These are phyloP conservation scores for Tolypocladium nubicola DNA, from an alignment of 2,329 filamentous ascomycete species.

Conservation along the genomic window DNA sequence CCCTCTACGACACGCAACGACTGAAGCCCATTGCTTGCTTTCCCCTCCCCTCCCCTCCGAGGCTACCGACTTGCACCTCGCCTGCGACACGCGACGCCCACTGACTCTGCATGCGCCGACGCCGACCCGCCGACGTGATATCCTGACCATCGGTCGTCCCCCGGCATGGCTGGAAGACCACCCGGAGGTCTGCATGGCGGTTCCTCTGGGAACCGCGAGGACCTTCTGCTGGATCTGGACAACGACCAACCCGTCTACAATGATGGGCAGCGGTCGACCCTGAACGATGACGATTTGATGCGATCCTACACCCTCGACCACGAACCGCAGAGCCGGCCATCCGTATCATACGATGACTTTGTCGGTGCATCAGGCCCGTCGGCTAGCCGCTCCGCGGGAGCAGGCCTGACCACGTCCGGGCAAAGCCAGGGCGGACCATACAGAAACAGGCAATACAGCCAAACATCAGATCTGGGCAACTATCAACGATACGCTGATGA, in stretches of 20 bases:
- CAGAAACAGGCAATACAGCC: slow-evolving; percentile 46
- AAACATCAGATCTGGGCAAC: slow-evolving; percentile 75
- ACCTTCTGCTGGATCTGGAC: slow-evolving; percentile 65
- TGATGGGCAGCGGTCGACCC: slow-evolving; percentile 64
- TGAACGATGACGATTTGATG: slow-evolving; percentile 72
- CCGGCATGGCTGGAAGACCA: slow-evolving; percentile 52
- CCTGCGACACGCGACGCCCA: not conserved
- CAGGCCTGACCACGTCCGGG: slow-evolving; percentile 10
- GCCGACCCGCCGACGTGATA: slow-evolving; percentile 15
- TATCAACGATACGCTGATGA: slow-evolving; percentile 88
- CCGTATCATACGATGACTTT: slow-evolving; percentile 91
- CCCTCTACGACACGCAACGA: not conserved
- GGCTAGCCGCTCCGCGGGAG: slow-evolving; percentile 27
- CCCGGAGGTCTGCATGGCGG: slow-evolving; percentile 36
- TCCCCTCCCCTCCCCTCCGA: not conserved
- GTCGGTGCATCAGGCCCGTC: slow-evolving; percentile 52
- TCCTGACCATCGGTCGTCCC: slow-evolving; percentile 24
- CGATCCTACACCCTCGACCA: slow-evolving; percentile 65
- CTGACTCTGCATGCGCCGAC: slow-evolving; percentile 23
- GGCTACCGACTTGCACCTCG: not conserved
- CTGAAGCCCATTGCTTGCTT: not conserved
- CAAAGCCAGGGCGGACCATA: slow-evolving; percentile 28
- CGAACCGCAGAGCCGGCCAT: slow-evolving; percentile 58
- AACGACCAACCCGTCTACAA: slow-evolving; percentile 63
- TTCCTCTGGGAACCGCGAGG: slow-evolving; percentile 37